phyloP scores from a whole-genome alignment of 305 asterid species.

The Plantago rigida region DNA sequence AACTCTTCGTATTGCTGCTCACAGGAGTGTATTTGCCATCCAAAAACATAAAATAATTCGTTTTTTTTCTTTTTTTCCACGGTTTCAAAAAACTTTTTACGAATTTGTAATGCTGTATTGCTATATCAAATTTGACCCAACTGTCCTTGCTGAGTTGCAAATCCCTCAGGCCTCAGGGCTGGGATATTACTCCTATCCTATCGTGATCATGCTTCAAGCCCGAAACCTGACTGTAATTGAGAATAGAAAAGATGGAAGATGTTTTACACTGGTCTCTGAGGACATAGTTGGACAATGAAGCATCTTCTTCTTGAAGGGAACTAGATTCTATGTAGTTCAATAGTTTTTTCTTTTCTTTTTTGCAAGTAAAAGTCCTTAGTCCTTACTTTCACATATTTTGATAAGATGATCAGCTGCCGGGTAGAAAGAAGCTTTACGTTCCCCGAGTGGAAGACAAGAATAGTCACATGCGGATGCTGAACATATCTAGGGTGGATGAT shows the following conservation, averaged over 20 bases:
- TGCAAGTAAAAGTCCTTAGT: not conserved
- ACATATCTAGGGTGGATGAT: conserved; percentile 66
- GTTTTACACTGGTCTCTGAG: not conserved
- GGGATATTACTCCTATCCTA: not conserved
- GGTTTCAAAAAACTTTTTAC: not conserved
- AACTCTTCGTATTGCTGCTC: not conserved
- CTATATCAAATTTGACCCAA: no score
- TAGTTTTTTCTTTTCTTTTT: not conserved
- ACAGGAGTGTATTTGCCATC: no score
- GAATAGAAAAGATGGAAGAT: not conserved
- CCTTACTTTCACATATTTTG: not conserved
- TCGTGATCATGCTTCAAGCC: not conserved
- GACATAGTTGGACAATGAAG: not conserved
- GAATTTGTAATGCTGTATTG: not conserved
- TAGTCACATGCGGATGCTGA: conserved; percentile 84
- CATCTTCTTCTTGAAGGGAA: not conserved
- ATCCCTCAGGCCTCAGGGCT: not conserved
- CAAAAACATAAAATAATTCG: not conserved
- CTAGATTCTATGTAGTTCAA: not conserved
- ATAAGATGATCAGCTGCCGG: conserved; percentile 40
- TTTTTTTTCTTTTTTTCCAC: not conserved
- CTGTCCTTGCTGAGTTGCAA: not conserved
- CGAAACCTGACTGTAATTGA: not conserved
- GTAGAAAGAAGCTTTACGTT: conserved; percentile 68
- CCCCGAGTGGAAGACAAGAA: conserved; percentile 92